Evolutionary conservation across 2,329 filamentous ascomycete species (phyloP), one percentile per base, ranked within the genome.

Genomic region (Arthrocladium fulminans): DNA sequence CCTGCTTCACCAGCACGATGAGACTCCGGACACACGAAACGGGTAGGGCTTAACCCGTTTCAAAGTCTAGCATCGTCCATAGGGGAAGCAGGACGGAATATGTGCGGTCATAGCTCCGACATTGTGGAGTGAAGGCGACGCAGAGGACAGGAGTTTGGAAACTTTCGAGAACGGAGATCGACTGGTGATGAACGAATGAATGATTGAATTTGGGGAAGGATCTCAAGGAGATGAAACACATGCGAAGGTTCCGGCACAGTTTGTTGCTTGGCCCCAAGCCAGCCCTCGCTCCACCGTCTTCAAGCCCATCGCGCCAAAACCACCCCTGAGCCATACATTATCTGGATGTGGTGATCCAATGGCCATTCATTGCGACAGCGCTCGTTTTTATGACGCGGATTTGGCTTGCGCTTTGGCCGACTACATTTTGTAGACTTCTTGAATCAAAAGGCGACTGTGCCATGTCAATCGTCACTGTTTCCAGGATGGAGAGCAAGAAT

Each of bases 201-300:
- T 23, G 47, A 22, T 35, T 19, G 29, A 29, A 17, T 17, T 37
- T 15, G 42, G n/a, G 51, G 46, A 24, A 52, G 43, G 41, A 54
- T 51, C 54, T 51, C 52, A 52, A 54, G 37, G 29, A 34, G 37
- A 34, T 5, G 34, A 45, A 51, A 48, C 45, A 47, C 38, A 29
- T 50, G 47, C 17, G 15, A 29, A 29, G 50, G 43, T 45, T 45
- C 37, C 43, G 25, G 4, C 10, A 2, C 4, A 17, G 12, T 13
- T 12, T 15, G 8, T n/a, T n/a, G 17, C 20, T 19, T 22, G 19
- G 22, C 15, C 7, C 15, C 27, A 44, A 19, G 9, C 41, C 17
- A 44, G 27, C 24, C 41, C 15, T 19, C 9, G 23, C 12, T 25
- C 41, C 23, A 44, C 41, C 19, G n/a, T 17, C 41, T 13, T 25